Base-by-base conservation (phyloP, 257 asterid genomes). In the Pogostemon cablin region DNA sequence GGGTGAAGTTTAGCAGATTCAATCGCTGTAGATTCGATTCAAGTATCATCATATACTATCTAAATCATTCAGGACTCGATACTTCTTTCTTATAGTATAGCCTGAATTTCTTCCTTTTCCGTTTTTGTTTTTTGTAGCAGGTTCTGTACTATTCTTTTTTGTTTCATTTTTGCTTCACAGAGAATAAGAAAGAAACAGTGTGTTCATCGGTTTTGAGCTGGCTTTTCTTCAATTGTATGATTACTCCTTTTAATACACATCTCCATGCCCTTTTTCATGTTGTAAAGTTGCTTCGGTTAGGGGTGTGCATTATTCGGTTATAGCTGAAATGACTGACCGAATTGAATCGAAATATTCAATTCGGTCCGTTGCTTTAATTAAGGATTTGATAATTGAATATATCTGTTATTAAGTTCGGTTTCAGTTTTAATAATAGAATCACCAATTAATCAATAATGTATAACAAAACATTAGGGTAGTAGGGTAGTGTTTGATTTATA, bases 151-250 rank as follows among this genome's bases (percentile, higher is more conserved):
- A 56, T 73, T 68, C 70, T 46, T n/a, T 25, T 62, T 35, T 63
- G 62, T 62, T 62, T 7, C 68, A 41, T 62, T 56, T 71, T 72
- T 62, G 55, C 17, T 72, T 49, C 42, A 68, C 65, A 15, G 62
- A 74, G 77, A 75, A 71, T 62, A 73, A 46, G 7, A 53, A 78
- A 63, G 72, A 35, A 52, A 69, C 12, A 60, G 71, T 7, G 32
- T 65, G 56, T 48, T 67, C 6, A 46, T 61, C 42, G 34, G 62
- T 67, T 72, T 66, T 72, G 71, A 62, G 11, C 60, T 55, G 15
- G 49, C 62, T 59, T 55, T 52, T 5, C 59, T 5, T 55, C 38
- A 17, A 17, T 6, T 72, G 75, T 77, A 78, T 46, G 35, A 41
- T 58, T 71, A 10, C 58, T 34, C 17, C 8, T 54, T 32, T 9